Conservation (phyloP, 495 filamentous ascomycete genomes). For the Aspergillus conjunctus region DNA sequence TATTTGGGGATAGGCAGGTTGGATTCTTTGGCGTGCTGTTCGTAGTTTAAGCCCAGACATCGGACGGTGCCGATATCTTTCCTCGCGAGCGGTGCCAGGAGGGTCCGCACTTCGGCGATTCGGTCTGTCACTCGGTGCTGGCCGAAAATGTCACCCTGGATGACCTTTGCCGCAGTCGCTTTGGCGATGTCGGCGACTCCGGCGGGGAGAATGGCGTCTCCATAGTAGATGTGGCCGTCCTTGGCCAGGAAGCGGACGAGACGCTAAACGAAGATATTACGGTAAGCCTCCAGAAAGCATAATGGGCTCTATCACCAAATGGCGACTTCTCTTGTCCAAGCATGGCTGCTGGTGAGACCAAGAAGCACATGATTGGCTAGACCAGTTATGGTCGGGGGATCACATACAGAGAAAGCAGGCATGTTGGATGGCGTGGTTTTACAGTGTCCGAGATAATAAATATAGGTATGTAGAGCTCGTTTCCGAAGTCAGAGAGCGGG, state of each 20-base stretch:
- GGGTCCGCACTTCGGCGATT: constrained; percentile 62
- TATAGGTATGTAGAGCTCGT: no score
- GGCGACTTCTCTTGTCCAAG: no score
- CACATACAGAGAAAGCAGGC: constrained; percentile 43
- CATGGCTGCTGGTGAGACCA: no score
- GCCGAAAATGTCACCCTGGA: constrained; percentile 74
- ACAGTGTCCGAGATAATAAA: no score
- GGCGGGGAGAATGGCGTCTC: constrained; percentile 74
- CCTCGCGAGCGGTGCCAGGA: constrained; percentile 69
- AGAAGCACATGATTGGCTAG: background rate
- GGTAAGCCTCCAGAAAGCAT: background rate
- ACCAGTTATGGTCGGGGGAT: background rate
- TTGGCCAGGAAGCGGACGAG: constrained; percentile 78
- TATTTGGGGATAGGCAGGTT: constrained; percentile 74
- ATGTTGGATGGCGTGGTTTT: constrained; percentile 21
- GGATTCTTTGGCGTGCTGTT: constrained; percentile 76
- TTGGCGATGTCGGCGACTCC: constrained; percentile 68
- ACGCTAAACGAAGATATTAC: constrained; percentile 47
- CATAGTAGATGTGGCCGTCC: constrained; percentile 77
- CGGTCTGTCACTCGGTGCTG: constrained; percentile 70
- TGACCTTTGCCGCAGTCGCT: constrained; percentile 65
- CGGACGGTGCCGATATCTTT: constrained; percentile 73
- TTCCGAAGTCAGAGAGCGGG: background rate
- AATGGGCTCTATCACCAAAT: background rate
- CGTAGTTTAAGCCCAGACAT: constrained; percentile 82